Evolutionary conservation across 768 basidiomycete species (phyloP).

Genomic region (Obba rivulosa): DNA sequence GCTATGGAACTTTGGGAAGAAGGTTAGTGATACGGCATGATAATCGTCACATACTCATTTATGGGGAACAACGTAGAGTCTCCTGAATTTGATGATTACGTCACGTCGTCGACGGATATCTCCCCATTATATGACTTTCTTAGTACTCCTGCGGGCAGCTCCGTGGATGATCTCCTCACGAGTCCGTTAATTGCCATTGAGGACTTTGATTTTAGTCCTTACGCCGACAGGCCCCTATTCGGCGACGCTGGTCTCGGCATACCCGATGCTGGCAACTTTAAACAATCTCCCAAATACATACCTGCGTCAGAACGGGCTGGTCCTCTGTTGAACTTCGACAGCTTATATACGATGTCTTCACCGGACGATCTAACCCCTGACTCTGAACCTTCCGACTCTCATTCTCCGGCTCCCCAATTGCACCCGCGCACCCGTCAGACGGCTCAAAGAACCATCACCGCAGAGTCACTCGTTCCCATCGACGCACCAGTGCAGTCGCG

Average conservation of each 20-base stretch:
- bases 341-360: constrained; percentile 41
- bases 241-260: constrained; percentile 1
- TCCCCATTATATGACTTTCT: constrained; percentile 44
- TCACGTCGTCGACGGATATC: constrained; percentile 39
- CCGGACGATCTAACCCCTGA: constrained; percentile 48
- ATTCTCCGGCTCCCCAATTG: constrained; percentile 19
- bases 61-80: no score
- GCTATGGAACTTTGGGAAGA: no score
- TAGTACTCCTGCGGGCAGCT: constrained; percentile 36
- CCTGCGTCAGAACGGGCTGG: no score
- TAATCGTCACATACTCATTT: no score
- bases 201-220: constrained; percentile 25
- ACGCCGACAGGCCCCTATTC: constrained; percentile 3
- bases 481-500: constrained; percentile 79
- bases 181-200: constrained; percentile 35
- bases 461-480: constrained; percentile 57
- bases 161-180: constrained; percentile 35
- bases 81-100: constrained; percentile 25
- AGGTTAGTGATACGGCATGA: no score
- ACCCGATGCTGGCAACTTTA: constrained; percentile 17
- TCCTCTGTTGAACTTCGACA: constrained; percentile 26
- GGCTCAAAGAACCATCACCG: constrained; percentile 56
- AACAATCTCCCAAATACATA: no score
- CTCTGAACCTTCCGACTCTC: constrained; percentile 34
- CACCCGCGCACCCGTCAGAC: constrained; percentile 23